Base-by-base conservation (phyloP, 2,329 filamentous ascomycete species). In the Aspergillus nomiae region DNA sequence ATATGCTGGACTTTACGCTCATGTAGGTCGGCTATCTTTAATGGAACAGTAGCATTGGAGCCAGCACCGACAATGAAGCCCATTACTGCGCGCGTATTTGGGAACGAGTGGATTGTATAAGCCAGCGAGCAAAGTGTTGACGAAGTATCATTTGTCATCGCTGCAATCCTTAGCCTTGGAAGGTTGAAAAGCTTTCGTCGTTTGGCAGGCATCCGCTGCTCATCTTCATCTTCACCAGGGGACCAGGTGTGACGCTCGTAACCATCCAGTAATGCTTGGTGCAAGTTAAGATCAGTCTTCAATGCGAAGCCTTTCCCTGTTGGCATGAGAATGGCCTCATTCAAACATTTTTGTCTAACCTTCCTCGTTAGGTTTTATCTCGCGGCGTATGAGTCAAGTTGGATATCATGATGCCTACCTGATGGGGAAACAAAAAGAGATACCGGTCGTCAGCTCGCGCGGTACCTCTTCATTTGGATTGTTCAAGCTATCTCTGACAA, bases 81-180 rank as follows among this genome's bases (percentile, higher is more conserved):
- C 89, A 93, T 92, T 36, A 84, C 85, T 1, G 90, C 89, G 66
- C 88, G 86, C 56, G 86, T 87, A 59, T 85, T 83, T 0, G 79
- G 77, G 2, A 82, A 78, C 32, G 85, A 84, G 64, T 85, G 85
- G 53, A 87, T 87, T 57, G 87, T 86, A 74, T 92, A 92, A 34
- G 91, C 87, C 67, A 92, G 86, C 0, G 90, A 92, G n/a, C 91
- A 86, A 43, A 93, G 82, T 0, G 91, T 93, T 2, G 91, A 89
- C 8, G 93, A 90, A 0, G 91, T 87, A 70, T 94, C 91, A 72
- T 94, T 94, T 48, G 90, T 86, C 69, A 94, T 92, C 62, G 90
- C 91, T 4, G 86, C 84, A 51, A 93, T 87, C 57, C 83, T 83
- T 65, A 94, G 85, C 9, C 78, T 82, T 0, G 91, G 91, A 10